Percentiles rank a stretch among this genome's conserved stretches.
These are phyloP conservation scores for Incumbomyces delicatus DNA, from an alignment of 2,329 filamentous ascomycete species.

Conservation along the genomic window DNA sequence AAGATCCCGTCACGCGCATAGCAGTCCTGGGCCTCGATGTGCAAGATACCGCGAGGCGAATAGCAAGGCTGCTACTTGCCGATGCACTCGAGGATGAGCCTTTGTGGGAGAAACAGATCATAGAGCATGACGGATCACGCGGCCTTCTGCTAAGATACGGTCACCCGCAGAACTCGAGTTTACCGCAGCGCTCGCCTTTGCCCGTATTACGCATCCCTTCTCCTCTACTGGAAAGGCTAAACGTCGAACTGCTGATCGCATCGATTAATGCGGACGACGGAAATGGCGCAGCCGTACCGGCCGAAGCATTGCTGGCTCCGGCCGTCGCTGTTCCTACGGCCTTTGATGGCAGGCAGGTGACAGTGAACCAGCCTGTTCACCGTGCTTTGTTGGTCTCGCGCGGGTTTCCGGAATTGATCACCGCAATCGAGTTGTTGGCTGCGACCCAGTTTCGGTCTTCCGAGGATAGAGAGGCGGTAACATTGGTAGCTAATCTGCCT, in stretches of 20 bases:
- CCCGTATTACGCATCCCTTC: constrained; percentile 48
- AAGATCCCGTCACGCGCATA: constrained; percentile 45
- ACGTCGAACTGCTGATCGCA: constrained; percentile 52
- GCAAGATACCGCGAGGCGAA: constrained; percentile 41
- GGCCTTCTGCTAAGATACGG: constrained; percentile 58
- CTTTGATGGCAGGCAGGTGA: constrained; percentile 52
- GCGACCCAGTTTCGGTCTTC: constrained; percentile 26
- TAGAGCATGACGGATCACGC: constrained; percentile 38
- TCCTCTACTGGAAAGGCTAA: constrained; percentile 44
- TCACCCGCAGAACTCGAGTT: constrained; percentile 35
- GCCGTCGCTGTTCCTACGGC: constrained; percentile 59
- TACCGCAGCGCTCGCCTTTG: constrained; percentile 39
- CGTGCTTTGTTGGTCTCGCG: constrained; percentile 65
- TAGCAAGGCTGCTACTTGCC: constrained; percentile 60
- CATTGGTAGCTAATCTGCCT: constrained; percentile 49
- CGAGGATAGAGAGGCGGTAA: constrained; percentile 35
- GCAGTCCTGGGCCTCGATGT: constrained; percentile 47
- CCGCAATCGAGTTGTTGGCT: constrained; percentile 29
- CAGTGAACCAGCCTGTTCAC: constrained; percentile 74
- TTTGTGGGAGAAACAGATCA: constrained; percentile 57
- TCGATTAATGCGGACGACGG: constrained; percentile 29
- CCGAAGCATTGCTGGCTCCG: constrained; percentile 64
- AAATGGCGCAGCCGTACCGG: constrained; percentile 26
- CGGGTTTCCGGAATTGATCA: constrained; percentile 56
- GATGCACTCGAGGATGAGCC: constrained; percentile 57